Conservation (phyloP, 169 alveolate genomes). For the Eimeria praecox region DNA sequence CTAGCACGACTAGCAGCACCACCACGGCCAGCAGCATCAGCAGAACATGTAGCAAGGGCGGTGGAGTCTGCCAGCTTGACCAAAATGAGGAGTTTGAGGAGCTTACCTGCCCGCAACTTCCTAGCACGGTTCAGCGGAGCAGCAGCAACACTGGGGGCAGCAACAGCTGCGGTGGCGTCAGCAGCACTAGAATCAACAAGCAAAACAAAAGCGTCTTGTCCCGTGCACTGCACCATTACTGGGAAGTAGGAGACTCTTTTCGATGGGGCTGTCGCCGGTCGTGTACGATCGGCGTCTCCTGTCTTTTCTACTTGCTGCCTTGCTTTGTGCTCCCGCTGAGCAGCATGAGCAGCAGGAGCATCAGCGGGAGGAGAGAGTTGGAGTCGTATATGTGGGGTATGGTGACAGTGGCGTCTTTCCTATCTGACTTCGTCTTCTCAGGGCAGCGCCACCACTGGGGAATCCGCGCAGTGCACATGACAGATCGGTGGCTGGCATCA, state of each 20-base stretch:
- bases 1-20: conserved; percentile 18
- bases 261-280: conserved; percentile 77
- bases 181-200: not conserved
- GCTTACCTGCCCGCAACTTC: not conserved
- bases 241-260: conserved; percentile 19
- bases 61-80: not conserved
- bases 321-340: not conserved
- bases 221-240: conserved; percentile 2
- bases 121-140: not conserved
- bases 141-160: conserved; percentile 13
- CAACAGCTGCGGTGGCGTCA: not conserved
- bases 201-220: not conserved
- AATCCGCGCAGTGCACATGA: conserved; percentile 68
- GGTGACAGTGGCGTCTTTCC: conserved; percentile 31
- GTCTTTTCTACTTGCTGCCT: conserved; percentile 47
- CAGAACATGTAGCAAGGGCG: not conserved
- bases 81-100: not conserved
- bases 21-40: conserved; percentile 18
- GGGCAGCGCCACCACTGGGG: conserved; percentile 71
- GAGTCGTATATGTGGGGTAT: conserved; percentile 65
- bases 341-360: conserved; percentile 34
- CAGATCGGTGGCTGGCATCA: conserved; percentile 70
- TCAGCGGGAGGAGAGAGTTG: conserved; percentile 19
- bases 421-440: conserved; percentile 58
- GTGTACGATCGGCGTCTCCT: conserved; percentile 51